Base-by-base conservation (phyloP, 441 rosid species). In the Hura crepitans region DNA sequence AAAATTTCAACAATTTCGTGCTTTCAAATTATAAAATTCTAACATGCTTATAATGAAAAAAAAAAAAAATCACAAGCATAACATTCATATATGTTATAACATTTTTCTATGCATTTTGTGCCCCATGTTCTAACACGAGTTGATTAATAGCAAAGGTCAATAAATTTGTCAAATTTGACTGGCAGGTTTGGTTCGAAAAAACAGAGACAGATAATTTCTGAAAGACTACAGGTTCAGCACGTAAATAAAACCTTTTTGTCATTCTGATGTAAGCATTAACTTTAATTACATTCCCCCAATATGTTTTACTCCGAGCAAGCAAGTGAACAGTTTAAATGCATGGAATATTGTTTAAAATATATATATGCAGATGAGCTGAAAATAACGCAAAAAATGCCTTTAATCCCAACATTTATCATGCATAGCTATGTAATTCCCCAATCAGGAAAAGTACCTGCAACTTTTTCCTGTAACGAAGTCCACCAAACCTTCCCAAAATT, bases 391-490 rank as follows among this genome's bases (percentile, higher is more conserved):
- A 20, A 31, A 17, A 2, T 6, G 10, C 18, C 54, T 50, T 20
- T n/a, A 18, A 50, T n/a, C 50, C 20, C 35, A 12, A 64, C 4
- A 28, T 0, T 6, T 45, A 5, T 59, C 46, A 59, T 9, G 1
- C 7, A 18, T 11, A 3, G 25, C 57, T 37, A 49, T 49, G 15
- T 35, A 42, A 42, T 59, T 8, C 5, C 35, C 23, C 23, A 23
- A 15, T 30, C 13, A 54, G 58, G 50, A 65, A 33, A 50, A 17
- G 42, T 75, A 84, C 93, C 99, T 90, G 96, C 99, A 89, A 79
- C 89, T 77, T 70, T 82, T 85, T 71, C 97, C 99, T 15, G 86
- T 85, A 67, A 92, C 71, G 82, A 90, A 95, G 72, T 87, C 95
- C 6, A 82, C 74, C 63, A 89, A 79, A 78, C 82, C 89, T 77